Evolutionary conservation across 1,284 basidiomycete species (phyloP).

Genomic region (Mycosarcoma mackinlayi): DNA sequence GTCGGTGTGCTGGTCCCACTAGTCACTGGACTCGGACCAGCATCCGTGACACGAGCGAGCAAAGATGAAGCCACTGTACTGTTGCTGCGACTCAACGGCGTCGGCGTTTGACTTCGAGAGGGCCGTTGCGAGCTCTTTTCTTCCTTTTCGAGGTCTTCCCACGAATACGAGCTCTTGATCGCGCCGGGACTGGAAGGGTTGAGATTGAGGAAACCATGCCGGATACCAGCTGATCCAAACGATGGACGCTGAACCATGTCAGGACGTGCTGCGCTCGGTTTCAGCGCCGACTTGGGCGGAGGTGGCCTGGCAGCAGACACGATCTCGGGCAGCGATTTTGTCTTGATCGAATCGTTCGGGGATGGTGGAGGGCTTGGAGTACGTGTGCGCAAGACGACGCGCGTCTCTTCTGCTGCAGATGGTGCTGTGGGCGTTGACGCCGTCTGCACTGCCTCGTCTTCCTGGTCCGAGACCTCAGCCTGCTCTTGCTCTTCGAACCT

Average conservation of each 20-base stretch:
- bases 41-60: slow-evolving; percentile 14
- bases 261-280: slow-evolving; percentile 22
- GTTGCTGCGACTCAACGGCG: slow-evolving; percentile 17
- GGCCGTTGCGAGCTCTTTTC: slow-evolving; percentile 13
- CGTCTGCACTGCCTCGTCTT: slow-evolving; percentile 2
- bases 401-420: slow-evolving; percentile 30
- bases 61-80: slow-evolving; percentile 5
- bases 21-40: slow-evolving; percentile 21
- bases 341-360: slow-evolving; percentile 15
- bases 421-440: not conserved
- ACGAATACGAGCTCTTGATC: slow-evolving; percentile 46
- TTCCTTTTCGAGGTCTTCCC: slow-evolving; percentile 46
- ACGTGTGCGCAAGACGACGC: slow-evolving; percentile 38
- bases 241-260: slow-evolving; percentile 33
- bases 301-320: slow-evolving; percentile 44
- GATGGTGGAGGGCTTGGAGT: slow-evolving; percentile 44
- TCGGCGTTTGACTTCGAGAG: slow-evolving; percentile 37
- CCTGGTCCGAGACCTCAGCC: slow-evolving; percentile 24
- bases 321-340: slow-evolving; percentile 33
- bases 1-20: slow-evolving; percentile 49
- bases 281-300: slow-evolving; percentile 46
- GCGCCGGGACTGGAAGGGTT: slow-evolving; percentile 55
- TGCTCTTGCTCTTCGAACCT: slow-evolving; percentile 57
- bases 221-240: slow-evolving; percentile 43
- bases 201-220: slow-evolving; percentile 54